Evolutionary conservation across 2,329 filamentous ascomycete genomes (phyloP), one percentile per base, ranked within the genome.

Genomic region (Epichloe scottii): DNA sequence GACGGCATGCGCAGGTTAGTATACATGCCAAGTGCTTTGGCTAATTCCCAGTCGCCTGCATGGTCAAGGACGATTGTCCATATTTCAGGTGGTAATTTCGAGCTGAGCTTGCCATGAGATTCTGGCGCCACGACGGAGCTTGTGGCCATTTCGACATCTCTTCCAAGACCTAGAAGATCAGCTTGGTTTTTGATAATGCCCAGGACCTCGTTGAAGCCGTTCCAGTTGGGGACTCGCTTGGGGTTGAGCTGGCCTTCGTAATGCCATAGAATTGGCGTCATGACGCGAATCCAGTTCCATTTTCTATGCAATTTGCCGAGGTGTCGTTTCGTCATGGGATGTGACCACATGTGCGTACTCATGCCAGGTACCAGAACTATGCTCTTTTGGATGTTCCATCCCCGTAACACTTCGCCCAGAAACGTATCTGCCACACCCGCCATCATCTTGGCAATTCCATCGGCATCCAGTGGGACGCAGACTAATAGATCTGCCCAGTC

Each of bases 401-500:
- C 86, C 49, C 90, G 79, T 46, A 96, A 66, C 1, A 95, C 79
- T 58, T 91, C 85, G 49, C 94, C 75, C 7, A 94, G 74, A 50
- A 95, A 75, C 33, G 84, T 94, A 60, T 88, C 88, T 3, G 87
- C 84, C 52, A 91, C 78, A 49, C 90, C 90, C 50, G 84, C 81
- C 62, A 95, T 74, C 89, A 96, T 95, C 64, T 88, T 88, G 33
- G 87, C 87, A 51, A 95, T 75, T 51, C 84, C 84, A 62, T 93
- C 86, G 7, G 89, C 87, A 64, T 93, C 86, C 46, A 95, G 84
- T 3, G 90, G 89, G 6, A 86, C 86, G 51, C 95, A 78, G 34
- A 95, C 82, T 53, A 95, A 75, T 57, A 95, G 70, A 66, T 95
- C 87, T 5, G 90, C 88, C 90, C 90, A 96, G 54, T 87, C 79